Conservation (phyloP, 768 basidiomycete genomes). For the Tulasnella sp. region DNA sequence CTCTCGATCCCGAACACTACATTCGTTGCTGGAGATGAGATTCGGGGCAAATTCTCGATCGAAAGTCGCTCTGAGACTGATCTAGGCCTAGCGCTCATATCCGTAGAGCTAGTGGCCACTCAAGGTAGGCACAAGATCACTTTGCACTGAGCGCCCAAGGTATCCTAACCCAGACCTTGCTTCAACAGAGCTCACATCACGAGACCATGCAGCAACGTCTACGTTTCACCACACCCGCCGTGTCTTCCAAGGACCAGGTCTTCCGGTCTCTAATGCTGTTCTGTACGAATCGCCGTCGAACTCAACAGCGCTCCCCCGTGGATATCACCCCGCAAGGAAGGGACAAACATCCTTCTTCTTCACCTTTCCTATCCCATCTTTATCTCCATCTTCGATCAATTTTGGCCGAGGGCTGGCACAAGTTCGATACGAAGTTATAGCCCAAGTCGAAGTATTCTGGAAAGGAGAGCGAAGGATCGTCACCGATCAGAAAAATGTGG, state of each 20-base stretch:
- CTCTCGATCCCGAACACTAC: conserved; percentile 45
- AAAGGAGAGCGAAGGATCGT: conserved; percentile 63
- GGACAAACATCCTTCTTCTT: conserved; percentile 73
- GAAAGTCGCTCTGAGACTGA: conserved; percentile 60
- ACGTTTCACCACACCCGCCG: conserved; percentile 61
- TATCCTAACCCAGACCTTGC: conserved; percentile 9
- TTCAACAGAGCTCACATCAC: conserved; percentile 59
- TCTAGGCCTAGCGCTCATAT: conserved; percentile 61
- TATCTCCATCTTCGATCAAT: conserved; percentile 57
- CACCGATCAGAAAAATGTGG: conserved; percentile 45
- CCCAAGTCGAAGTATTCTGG: conserved; percentile 62
- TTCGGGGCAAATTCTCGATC: conserved; percentile 68
- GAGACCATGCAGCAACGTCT: conserved; percentile 70
- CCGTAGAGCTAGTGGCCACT: conserved; percentile 64
- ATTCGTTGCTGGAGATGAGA: conserved; percentile 53
- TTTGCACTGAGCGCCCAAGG: conserved; percentile 4
- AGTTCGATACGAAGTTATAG: conserved; percentile 62
- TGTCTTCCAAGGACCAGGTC: conserved; percentile 67
- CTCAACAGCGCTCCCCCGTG: conserved; percentile 47
- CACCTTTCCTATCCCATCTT: conserved; percentile 54
- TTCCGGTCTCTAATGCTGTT: conserved; percentile 79
- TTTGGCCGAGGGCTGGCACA: conserved; percentile 60
- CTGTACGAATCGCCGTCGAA: conserved; percentile 42
- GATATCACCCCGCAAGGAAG: conserved; percentile 62
- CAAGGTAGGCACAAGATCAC: conserved; percentile 39